phyloP scores from a whole-genome alignment of 805 yeast species.

The Pichia manshurica region DNA sequence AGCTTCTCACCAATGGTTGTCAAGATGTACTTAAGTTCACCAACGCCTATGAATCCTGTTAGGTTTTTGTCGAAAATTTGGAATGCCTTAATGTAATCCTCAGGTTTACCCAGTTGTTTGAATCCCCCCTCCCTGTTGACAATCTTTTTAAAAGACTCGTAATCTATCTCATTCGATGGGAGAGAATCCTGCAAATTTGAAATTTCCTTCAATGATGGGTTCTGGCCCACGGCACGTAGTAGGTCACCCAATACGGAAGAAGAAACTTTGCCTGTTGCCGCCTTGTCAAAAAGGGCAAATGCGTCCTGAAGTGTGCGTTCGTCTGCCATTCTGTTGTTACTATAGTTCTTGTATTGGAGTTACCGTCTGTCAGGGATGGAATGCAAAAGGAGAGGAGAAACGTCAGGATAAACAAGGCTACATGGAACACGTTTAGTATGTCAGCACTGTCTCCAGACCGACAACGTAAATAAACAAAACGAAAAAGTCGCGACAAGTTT shows the following conservation, averaged over 20 bases:
- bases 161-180: constrained; percentile 47
- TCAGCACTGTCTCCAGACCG: too few relatives aligned
- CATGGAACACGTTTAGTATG: background rate
- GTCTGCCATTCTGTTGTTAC: constrained; percentile 9
- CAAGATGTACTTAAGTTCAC: constrained; percentile 90
- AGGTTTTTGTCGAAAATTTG: constrained; percentile 96
- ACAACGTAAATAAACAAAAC: too few relatives aligned
- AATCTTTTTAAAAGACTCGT: constrained; percentile 68
- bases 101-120: constrained; percentile 81
- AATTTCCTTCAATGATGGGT: constrained; percentile 91
- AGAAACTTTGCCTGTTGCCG: constrained; percentile 89
- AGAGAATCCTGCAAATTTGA: constrained; percentile 43
- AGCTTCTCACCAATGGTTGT: constrained; percentile 95
- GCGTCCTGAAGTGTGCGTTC: constrained; percentile 73
- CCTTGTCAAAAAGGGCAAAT: constrained; percentile 92
- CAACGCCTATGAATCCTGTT: constrained; percentile 94
- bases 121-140: constrained; percentile 85
- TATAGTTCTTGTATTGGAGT: too few relatives aligned
- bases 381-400: background rate
- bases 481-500: too few relatives aligned
- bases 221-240: constrained; percentile 95
- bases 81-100: constrained; percentile 91
- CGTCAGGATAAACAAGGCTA: background rate
- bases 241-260: constrained; percentile 83
- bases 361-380: background rate